Evolutionary conservation across 176 grass and related monocot species (phyloP).

Genomic region (Oryza rufipogon): DNA sequence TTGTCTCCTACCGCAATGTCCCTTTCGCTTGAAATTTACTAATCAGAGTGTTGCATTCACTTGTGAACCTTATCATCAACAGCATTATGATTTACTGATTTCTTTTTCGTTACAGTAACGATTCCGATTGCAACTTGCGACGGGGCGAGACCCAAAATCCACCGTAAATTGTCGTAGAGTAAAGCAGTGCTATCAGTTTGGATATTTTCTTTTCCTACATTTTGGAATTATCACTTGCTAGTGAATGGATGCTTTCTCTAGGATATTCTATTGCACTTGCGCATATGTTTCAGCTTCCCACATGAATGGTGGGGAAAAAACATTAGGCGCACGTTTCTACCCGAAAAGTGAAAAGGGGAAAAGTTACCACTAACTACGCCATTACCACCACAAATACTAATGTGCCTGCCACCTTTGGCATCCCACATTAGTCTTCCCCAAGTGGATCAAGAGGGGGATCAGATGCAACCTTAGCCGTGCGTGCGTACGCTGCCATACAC

Average conservation of each 20-base stretch:
- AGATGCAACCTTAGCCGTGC: slow-evolving; percentile 40
- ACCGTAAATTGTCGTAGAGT: neutral
- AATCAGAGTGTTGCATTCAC: neutral
- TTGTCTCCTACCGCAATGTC: neutral
- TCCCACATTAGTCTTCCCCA: slow-evolving; percentile 27
- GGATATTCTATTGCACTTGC: slow-evolving; percentile 14
- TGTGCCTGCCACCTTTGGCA: slow-evolving; percentile 18
- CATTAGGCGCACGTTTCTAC: slow-evolving; percentile 33
- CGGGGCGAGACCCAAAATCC: slow-evolving; percentile 3
- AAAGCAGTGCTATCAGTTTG: neutral
- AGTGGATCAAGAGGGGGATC: slow-evolving; percentile 44
- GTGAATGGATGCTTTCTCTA: neutral
- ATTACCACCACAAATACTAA: slow-evolving; percentile 38
- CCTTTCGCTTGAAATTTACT: neutral
- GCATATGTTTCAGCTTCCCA: neutral
- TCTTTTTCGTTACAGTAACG: neutral
- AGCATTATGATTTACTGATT: neutral
- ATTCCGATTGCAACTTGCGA: neutral
- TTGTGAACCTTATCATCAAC: neutral
- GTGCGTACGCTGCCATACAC: slow-evolving; percentile 2
- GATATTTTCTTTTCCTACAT: neutral
- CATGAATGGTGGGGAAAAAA: neutral
- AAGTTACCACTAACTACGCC: slow-evolving; percentile 37
- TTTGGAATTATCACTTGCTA: neutral
- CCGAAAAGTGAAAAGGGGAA: neutral